Evolutionary conservation across 305 asterid genomes (phyloP).

Genomic region (Petunia hybrid): DNA sequence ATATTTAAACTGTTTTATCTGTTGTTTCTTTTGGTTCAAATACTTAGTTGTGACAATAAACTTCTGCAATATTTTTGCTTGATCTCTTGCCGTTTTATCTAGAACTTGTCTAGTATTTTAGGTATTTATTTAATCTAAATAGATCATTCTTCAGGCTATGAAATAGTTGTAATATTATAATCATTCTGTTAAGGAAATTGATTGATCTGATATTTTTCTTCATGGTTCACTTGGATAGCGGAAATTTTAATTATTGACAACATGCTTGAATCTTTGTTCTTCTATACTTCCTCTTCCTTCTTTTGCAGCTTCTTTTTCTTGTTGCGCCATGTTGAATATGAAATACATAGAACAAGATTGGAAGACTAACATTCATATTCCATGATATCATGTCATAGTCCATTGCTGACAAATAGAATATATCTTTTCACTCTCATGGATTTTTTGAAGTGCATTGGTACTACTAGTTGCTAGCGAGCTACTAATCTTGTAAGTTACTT

Average conservation of each 20-base stretch:
- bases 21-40: not conserved
- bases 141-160: not conserved
- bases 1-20: not conserved
- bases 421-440: not conserved
- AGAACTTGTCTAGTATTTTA: not conserved
- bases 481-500: slow-evolving; percentile 7
- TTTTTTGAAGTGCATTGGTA: slow-evolving; percentile 14
- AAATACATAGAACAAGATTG: not conserved
- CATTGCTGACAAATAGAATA: not conserved
- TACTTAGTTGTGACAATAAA: not conserved
- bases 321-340: not conserved
- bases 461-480: slow-evolving; percentile 7
- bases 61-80: not conserved
- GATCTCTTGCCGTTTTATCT: slow-evolving; percentile 9
- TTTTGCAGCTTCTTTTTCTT: not conserved
- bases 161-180: not conserved
- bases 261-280: not conserved
- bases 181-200: not conserved
- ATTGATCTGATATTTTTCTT: not conserved
- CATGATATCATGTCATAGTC: not conserved
- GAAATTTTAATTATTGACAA: not conserved
- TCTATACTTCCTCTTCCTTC: not conserved
- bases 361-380: not conserved
- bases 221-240: not conserved
- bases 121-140: not conserved